Percentiles rank a stretch among this genome's conserved stretches.
Evolutionary conservation across 192 early-diverging fungal species (phyloP).

Genomic region (Gigaspora rosea): DNA sequence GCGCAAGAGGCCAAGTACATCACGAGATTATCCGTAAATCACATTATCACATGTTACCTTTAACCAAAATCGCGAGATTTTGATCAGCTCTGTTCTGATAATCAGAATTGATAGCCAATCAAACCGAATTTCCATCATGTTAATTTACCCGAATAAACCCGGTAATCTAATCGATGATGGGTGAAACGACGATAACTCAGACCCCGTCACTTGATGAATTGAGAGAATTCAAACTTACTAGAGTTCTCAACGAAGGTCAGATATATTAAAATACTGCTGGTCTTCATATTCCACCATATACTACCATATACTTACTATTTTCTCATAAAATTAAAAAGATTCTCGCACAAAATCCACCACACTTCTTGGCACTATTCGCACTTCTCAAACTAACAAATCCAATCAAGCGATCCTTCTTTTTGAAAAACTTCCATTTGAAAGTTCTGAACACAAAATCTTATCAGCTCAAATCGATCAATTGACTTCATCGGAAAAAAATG

Average conservation of each 20-base stretch:
- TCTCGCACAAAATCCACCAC: constrained; percentile 14
- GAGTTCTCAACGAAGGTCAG: constrained; percentile 18
- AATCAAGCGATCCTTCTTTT: constrained; percentile 41
- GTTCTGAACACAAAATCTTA: constrained; percentile 35
- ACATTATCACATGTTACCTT: no score
- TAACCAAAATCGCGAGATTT: no score
- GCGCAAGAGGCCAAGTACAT: no score
- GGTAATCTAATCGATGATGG: no score
- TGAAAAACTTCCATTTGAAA: constrained; percentile 53
- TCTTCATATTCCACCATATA: background rate
- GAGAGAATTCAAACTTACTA: constrained; percentile 13
- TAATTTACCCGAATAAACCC: no score
- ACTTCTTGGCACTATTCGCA: background rate
- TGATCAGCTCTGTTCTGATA: no score
- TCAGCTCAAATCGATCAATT: constrained; percentile 39
- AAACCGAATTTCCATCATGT: no score
- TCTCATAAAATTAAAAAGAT: background rate
- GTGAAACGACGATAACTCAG: background rate
- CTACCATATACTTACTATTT: background rate
- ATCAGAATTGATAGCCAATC: no score
- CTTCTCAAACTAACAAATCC: background rate
- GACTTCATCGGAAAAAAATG: constrained; percentile 54
- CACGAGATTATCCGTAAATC: no score
- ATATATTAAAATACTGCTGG: background rate
- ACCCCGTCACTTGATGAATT: constrained; percentile 18